Percentiles rank a stretch among this genome's conserved stretches.
These are phyloP conservation scores for Nannizzia gypsea DNA, from an alignment of 2,329 filamentous ascomycete species.

Conservation along the genomic window DNA sequence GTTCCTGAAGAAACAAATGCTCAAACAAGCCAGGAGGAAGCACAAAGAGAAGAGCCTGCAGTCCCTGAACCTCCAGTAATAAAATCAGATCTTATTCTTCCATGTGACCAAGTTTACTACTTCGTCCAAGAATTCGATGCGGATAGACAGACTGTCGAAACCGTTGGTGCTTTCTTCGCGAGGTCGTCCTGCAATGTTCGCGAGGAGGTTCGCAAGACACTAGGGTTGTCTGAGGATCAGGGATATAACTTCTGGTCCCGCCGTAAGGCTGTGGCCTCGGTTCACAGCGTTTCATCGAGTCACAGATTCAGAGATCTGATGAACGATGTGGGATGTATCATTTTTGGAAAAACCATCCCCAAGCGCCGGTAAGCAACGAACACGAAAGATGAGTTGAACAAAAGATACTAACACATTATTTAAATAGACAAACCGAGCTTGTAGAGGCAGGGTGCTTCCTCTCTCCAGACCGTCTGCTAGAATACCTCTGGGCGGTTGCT, in stretches of 20 bases:
- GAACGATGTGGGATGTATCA: background rate
- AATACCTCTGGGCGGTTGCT: slow-evolving; percentile 35
- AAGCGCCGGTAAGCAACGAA: background rate
- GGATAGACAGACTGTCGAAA: slow-evolving; percentile 34
- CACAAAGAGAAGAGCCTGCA: background rate
- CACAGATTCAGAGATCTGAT: slow-evolving; percentile 26
- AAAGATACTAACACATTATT: background rate
- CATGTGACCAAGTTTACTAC: slow-evolving; percentile 30
- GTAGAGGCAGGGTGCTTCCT: slow-evolving; percentile 26
- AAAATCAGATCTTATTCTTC: slow-evolving; percentile 2
- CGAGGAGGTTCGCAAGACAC: slow-evolving; percentile 27
- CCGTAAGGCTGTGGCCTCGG: slow-evolving; percentile 25
- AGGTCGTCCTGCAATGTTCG: slow-evolving; percentile 31
- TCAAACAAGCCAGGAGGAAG: background rate
- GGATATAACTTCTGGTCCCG: slow-evolving; percentile 34
- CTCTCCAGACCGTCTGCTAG: slow-evolving; percentile 28
- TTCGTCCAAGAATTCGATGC: slow-evolving; percentile 44
- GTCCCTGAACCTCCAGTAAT: background rate
- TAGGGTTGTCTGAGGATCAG: slow-evolving; percentile 28
- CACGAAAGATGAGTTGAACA: background rate
- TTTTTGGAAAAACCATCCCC: background rate
- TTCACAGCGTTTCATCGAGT: slow-evolving; percentile 23
- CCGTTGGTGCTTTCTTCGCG: slow-evolving; percentile 33
- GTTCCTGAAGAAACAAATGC: background rate
- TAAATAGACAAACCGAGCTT: slow-evolving; percentile 23